Conservation (phyloP, 202 grass and related monocot genomes). For the Setaria viridis region DNA sequence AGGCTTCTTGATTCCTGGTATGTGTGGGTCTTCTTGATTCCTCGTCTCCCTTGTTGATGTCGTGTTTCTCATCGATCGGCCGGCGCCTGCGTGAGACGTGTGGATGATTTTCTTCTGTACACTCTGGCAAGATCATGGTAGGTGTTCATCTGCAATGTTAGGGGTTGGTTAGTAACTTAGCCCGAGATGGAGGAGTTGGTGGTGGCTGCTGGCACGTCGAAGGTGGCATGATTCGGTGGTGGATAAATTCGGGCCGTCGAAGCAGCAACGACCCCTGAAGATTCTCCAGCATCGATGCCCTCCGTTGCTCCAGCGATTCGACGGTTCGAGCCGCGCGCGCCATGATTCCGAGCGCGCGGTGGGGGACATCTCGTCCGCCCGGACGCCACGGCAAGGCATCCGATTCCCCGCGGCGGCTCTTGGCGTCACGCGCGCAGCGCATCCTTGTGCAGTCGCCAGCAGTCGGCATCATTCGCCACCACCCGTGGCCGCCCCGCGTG, state of each 20-base stretch:
- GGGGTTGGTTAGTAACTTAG: neutral
- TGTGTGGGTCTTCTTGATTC: too few species aligned
- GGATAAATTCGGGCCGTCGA: neutral
- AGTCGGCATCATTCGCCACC: neutral
- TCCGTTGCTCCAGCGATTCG: neutral
- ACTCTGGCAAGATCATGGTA: neutral
- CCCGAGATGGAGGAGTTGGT: neutral
- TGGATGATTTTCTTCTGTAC: neutral
- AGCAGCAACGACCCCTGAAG: neutral
- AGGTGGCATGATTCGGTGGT: neutral
- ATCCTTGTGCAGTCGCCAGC: too few species aligned
- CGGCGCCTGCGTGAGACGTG: neutral
- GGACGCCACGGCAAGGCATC: conserved; percentile 16
- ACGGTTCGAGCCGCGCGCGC: neutral
- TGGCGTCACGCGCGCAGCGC: neutral
- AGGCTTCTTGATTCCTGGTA: too few species aligned
- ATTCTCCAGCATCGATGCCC: neutral
- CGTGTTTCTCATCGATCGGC: neutral
- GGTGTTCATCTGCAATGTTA: neutral
- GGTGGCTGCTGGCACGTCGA: neutral
- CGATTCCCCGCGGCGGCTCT: conserved; percentile 2
- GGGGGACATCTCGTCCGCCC: neutral
- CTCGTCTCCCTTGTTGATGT: neutral
- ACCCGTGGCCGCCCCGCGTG: neutral
- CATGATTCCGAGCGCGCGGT: conserved; percentile 29